Evolutionary conservation across 257 asterid genomes (phyloP), one percentile per base, ranked within the genome.

Genomic region (Solanum chilense): DNA sequence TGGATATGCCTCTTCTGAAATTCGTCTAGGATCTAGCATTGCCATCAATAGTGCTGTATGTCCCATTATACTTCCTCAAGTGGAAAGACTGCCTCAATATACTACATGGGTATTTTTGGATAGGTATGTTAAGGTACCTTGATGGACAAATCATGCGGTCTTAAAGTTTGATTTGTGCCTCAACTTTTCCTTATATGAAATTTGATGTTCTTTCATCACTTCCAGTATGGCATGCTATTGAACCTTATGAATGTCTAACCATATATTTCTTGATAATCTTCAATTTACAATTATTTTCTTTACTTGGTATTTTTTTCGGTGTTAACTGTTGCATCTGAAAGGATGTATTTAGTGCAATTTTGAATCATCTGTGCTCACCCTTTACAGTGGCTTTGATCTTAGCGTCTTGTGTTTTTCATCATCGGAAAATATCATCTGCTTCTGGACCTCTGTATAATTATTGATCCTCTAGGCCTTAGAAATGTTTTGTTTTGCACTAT

Each of bases 21-120:
- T 93, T 89, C 98, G 94, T 86, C 91, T 94, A 75, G 99, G 99
- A 91, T 93, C 98, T 87, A 97, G 98, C 92, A 96, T 94, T 90
- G 98, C 94, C 33, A 95, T 92, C 86, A 96, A 94, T 91, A 95
- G 93, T 91, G 98, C 98, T 25, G 98, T 93, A 89, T 95, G 96
- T 31, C 98, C 99, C 25, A 94, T 93, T 74, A 94, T 91, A 88
- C 94, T 97, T 84, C 97, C 98, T 5, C 95, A 89, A 91, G 92
- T 92, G 87, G 85, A 92, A 90, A 94, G 88, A 82, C 69, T 94
- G 86, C 97, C 99, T 75, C 95, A 95, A 39, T 97, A 92, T 90
- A 95, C 97, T 14, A 93, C 99, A 69, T 97, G 99, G 98, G 88
- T 92, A 86, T 95, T 96, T 87, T 91, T 97, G 92, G 98, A 93